Evolutionary conservation across 2,329 filamentous ascomycete species (phyloP), one percentile per base, ranked within the genome.

Genomic region (Microdochium paspali): DNA sequence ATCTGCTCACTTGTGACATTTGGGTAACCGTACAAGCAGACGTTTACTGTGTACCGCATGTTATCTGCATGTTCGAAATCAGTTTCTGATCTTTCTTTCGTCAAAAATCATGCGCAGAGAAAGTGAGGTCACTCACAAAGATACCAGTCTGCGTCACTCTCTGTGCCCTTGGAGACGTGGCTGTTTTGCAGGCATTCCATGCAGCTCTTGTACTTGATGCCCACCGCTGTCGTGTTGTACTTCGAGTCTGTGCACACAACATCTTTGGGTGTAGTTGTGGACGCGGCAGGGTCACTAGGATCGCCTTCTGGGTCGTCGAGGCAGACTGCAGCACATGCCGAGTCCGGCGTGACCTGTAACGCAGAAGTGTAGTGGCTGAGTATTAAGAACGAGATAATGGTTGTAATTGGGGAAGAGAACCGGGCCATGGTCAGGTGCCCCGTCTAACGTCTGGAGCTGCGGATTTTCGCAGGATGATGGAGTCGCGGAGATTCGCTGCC

Each of bases 281-380:
- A 70, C 4, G 59, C 53, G 2, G 53, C 53, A 0, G 70, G 53
- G 20, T 67, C 60, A 28, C 61, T 54, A 0, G 57, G 46, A 48
- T 72, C 61, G 12, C 55, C 57, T 13, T 62, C 58, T 0, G 56
- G 48, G 2, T 63, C 60, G 49, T 73, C 67, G 3, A 74, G 55
- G 48, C 77, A 80, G 2, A 70, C 49, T 0, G 68, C 59, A 1
- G 74, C 67, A 54, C 77, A 80, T 9, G 64, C 56, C 0, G 77
- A 80, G 10, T 70, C 71, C 0, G 76, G 72, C 2, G 73, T 70
- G 2, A 78, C 69, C 46, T 73, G 63, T 3, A 78, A 59, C 2
- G 66, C 67, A 12, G 44, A 13, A 3, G 42, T 46, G 31, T 47
- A 18, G 15, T 49, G 44, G 15, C 47, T 23, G 21, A 60, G 31